A percentile compares a stretch with the other conserved stretches of the same genome.
These are phyloP conservation scores for Penicillium sp. DNA, from an alignment of 2,329 filamentous ascomycete genomes.

Conservation along the genomic window DNA sequence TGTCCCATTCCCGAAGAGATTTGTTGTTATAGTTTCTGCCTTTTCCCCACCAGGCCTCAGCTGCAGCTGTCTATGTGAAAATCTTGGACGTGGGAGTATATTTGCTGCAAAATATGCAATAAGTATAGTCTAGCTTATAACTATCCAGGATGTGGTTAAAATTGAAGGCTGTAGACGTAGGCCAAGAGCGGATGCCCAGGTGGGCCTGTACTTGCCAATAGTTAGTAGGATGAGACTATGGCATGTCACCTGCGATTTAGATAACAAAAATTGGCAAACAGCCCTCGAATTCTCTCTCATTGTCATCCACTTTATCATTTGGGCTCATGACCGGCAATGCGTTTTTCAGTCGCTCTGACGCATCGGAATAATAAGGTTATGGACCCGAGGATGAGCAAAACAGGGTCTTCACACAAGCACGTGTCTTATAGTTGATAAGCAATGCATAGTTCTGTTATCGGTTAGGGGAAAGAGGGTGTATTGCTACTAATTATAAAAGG, in stretches of 20 bases:
- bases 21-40: neutral
- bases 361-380: neutral
- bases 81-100: neutral
- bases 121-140: neutral
- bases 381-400: neutral
- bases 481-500: neutral
- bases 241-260: neutral
- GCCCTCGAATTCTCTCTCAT: neutral
- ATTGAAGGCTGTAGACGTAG: neutral
- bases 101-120: neutral
- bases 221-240: neutral
- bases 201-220: neutral
- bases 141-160: neutral
- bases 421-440: conserved; percentile 1
- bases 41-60: neutral
- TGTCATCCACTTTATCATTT: neutral
- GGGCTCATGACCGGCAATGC: too few species aligned
- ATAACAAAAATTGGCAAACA: neutral
- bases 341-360: neutral
- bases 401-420: neutral
- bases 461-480: too few species aligned
- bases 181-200: neutral
- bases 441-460: conserved; percentile 1
- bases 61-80: neutral
- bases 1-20: neutral